A percentile compares a stretch with the other conserved stretches of the same genome.
phyloP scores from a whole-genome alignment of 805 yeast genomes.

The Kodamaea lidongshanica region DNA sequence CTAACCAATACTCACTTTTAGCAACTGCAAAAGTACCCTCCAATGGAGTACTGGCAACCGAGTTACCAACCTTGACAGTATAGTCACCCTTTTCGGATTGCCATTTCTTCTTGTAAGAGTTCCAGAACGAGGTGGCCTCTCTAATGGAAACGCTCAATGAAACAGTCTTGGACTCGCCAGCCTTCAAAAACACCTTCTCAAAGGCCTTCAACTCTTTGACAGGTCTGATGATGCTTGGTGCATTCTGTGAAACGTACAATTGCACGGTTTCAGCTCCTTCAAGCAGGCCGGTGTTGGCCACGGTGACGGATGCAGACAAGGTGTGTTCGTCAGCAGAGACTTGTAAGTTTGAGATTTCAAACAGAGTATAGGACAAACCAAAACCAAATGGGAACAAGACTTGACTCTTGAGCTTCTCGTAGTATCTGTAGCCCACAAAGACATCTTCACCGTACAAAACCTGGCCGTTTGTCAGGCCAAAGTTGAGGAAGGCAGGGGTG shows the following conservation, averaged over 20 bases:
- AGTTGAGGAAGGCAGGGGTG: slow-evolving; percentile 52
- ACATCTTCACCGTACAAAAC: slow-evolving; percentile 62
- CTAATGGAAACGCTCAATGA: slow-evolving; percentile 35
- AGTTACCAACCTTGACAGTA: slow-evolving; percentile 40
- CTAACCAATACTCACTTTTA: slow-evolving; percentile 6
- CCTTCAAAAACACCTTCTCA: slow-evolving; percentile 40
- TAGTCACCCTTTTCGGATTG: slow-evolving; percentile 46
- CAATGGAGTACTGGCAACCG: slow-evolving; percentile 3
- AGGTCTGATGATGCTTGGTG: slow-evolving; percentile 44
- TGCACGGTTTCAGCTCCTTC: slow-evolving; percentile 55
- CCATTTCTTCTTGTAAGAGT: slow-evolving; percentile 46
- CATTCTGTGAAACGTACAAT: slow-evolving; percentile 39
- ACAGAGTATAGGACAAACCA: slow-evolving; percentile 56
- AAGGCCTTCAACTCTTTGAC: slow-evolving; percentile 56
- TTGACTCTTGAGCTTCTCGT: slow-evolving; percentile 44
- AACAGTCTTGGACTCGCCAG: slow-evolving; percentile 40
- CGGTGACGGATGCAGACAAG: slow-evolving; percentile 30
- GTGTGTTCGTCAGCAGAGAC: slow-evolving; percentile 22
- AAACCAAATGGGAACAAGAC: slow-evolving; percentile 57
- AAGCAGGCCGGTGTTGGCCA: slow-evolving; percentile 43
- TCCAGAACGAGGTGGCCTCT: slow-evolving; percentile 51
- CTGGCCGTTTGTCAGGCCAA: slow-evolving; percentile 45
- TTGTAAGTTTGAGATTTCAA: slow-evolving; percentile 34
- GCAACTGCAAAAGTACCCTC: slow-evolving; percentile 5
- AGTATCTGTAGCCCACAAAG: slow-evolving; percentile 57